A percentile compares a stretch with the other conserved stretches of the same genome.
These are phyloP conservation scores for Selenicereus undatus DNA, from an alignment of 148 eudicot species.

Conservation along the genomic window DNA sequence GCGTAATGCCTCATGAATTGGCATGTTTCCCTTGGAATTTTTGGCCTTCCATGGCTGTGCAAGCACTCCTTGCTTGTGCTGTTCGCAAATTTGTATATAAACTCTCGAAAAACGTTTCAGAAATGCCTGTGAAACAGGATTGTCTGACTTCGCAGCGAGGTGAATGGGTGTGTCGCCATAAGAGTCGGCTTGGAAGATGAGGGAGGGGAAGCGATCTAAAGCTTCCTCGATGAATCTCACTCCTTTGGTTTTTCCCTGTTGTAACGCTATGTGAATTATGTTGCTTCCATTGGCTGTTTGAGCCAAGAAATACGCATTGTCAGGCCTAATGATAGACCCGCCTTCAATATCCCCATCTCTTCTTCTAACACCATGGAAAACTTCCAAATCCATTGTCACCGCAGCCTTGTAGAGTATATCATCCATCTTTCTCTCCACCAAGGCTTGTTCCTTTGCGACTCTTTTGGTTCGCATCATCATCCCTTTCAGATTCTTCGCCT, in stretches of 20 bases:
- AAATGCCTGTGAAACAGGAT: background rate
- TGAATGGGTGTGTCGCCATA: slow-evolving; percentile 24
- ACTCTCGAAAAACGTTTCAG: background rate
- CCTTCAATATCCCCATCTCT: background rate
- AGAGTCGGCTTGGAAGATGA: slow-evolving; percentile 6
- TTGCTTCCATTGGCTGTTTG: slow-evolving; percentile 19
- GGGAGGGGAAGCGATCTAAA: slow-evolving; percentile 12
- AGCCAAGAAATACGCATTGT: background rate
- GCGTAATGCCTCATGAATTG: background rate
- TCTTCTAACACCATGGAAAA: background rate
- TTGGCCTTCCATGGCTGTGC: background rate
- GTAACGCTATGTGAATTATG: slow-evolving; percentile 18
- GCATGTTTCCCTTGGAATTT: background rate
- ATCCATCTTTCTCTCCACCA: background rate
- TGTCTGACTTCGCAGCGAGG: slow-evolving; percentile 16
- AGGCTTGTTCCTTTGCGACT: background rate
- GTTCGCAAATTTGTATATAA: background rate
- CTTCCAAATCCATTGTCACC: background rate
- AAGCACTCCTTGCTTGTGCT: background rate
- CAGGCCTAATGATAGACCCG: background rate
- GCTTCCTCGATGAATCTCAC: slow-evolving; percentile 1
- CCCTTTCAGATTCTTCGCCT: background rate
- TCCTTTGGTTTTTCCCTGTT: background rate
- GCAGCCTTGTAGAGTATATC: slow-evolving; percentile 4
- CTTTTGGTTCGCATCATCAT: background rate